These are phyloP conservation scores for Hypsizygus ulmarius DNA, from an alignment of 1,284 basidiomycete species.

Conservation along the genomic window DNA sequence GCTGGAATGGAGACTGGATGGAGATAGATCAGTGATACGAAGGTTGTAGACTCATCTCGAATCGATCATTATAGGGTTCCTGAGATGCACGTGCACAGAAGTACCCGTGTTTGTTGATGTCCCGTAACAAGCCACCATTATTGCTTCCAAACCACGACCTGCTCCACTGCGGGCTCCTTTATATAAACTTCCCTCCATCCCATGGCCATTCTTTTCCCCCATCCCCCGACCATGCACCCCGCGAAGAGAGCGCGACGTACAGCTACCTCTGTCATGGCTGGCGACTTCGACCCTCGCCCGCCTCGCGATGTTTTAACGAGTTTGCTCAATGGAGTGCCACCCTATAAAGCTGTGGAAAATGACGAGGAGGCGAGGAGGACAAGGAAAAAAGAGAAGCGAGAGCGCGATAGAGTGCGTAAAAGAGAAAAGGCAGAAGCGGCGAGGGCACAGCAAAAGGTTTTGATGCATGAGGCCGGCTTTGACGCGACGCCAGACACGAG, in stretches of 20 bases:
- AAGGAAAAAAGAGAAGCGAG: conserved; percentile 53
- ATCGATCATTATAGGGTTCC: conserved; percentile 34
- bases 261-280: conserved; percentile 71
- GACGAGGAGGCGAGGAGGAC: conserved; percentile 50
- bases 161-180: conserved; percentile 41
- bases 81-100: conserved; percentile 37
- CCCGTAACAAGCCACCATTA: conserved; percentile 44
- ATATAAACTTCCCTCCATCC: conserved; percentile 32
- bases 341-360: conserved; percentile 59
- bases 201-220: conserved; percentile 39
- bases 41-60: conserved; percentile 20
- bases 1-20: conserved; percentile 15
- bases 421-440: conserved; percentile 36
- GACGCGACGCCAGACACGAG: conserved; percentile 25
- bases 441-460: conserved; percentile 23
- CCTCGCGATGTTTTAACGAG: conserved; percentile 73
- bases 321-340: conserved; percentile 68
- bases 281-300: conserved; percentile 64
- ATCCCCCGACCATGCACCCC: conserved; percentile 29
- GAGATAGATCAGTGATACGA: conserved; percentile 23
- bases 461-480: conserved; percentile 17
- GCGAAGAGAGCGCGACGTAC: conserved; percentile 59
- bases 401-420: conserved; percentile 43
- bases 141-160: conserved; percentile 46
- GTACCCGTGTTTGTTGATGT: conserved; percentile 45